phyloP scores from a whole-genome alignment of 2,329 filamentous ascomycete genomes.

The Penicillium sp. region DNA sequence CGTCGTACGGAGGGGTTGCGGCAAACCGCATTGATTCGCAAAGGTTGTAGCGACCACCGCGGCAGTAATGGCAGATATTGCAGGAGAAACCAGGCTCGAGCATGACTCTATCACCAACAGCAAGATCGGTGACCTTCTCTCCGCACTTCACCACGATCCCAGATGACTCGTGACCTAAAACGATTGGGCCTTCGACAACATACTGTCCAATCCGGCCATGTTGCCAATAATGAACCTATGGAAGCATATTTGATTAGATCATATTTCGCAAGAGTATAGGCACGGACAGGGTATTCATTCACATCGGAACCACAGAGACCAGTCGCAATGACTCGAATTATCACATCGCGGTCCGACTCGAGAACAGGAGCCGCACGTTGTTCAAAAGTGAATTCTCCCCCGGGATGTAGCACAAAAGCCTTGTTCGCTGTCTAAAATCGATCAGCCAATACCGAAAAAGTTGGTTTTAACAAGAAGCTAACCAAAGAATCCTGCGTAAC shows the following conservation, averaged over 20 bases:
- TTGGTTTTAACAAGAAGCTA: background rate
- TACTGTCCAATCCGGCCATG: conserved; percentile 43
- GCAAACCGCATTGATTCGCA: conserved; percentile 85
- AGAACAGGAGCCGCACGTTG: conserved; percentile 22
- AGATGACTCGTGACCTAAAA: conserved; percentile 69
- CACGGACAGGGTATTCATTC: conserved; percentile 25
- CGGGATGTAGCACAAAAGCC: conserved; percentile 26
- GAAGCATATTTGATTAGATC: background rate
- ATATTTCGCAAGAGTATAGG: background rate
- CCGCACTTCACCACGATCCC: conserved; percentile 66
- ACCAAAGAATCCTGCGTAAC: conserved; percentile 2
- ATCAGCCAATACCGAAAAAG: background rate
- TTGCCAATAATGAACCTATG: conserved; percentile 45
- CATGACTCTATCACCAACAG: conserved; percentile 70
- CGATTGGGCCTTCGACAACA: conserved; percentile 40
- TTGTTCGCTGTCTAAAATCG: conserved; percentile 5
- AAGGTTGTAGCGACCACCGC: conserved; percentile 81
- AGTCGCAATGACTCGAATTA: conserved; percentile 77
- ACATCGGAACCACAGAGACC: conserved; percentile 85
- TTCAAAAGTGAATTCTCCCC: conserved; percentile 27
- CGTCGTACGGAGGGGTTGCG: conserved; percentile 84
- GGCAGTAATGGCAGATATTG: conserved; percentile 72
- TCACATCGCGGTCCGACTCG: conserved; percentile 64
- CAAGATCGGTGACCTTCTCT: conserved; percentile 56
- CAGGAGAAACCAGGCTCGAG: conserved; percentile 75